Base-by-base conservation (phyloP, 2,329 filamentous ascomycete genomes). In the Calycina marina region DNA sequence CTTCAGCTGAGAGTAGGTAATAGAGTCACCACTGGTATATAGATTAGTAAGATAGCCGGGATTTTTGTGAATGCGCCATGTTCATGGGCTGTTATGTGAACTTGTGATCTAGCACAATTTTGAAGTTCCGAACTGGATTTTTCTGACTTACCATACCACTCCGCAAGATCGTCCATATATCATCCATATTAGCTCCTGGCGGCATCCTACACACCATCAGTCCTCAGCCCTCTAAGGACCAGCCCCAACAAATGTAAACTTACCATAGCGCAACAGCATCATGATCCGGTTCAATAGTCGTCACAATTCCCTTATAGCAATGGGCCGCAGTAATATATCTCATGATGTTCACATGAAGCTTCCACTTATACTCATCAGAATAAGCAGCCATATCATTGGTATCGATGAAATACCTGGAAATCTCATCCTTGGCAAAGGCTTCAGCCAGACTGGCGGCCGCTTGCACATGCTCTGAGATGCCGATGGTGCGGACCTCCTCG, bases 181-280 rank as follows among this genome's bases (percentile, higher is more conserved):
- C 74, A 55, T 88, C 80, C 56, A 78, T 73, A 53, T 78, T 69
- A 51, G 72, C 65, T 33, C 76, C 77, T 1, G 80, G 83, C 11
- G 77, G 77, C 62, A 85, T 72, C 80, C 78, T 83, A 25, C n/a
- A 27, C 25, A 12, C 14, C 9, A 13, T 12, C 25, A 28, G 11
- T 28, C n/a, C n/a, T n/a, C n/a, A n/a, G n/a, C n/a, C n/a, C n/a
- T n/a, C n/a, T n/a, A n/a, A n/a, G n/a, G n/a, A n/a, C n/a, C n/a
- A n/a, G n/a, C n/a, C n/a, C n/a, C n/a, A n/a, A n/a, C n/a, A n/a
- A n/a, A n/a, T n/a, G n/a, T n/a, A 13, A 28, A 28, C 10, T 51
- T 62, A 84, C 81, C 82, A 90, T 32, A 90, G 62, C 36, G 79
- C 80, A 34, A 90, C 75, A 41, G 72, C 77, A 43, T 83, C 81